Conservation (phyloP, 2,329 filamentous ascomycete species). For the Lanzia echinophila region DNA sequence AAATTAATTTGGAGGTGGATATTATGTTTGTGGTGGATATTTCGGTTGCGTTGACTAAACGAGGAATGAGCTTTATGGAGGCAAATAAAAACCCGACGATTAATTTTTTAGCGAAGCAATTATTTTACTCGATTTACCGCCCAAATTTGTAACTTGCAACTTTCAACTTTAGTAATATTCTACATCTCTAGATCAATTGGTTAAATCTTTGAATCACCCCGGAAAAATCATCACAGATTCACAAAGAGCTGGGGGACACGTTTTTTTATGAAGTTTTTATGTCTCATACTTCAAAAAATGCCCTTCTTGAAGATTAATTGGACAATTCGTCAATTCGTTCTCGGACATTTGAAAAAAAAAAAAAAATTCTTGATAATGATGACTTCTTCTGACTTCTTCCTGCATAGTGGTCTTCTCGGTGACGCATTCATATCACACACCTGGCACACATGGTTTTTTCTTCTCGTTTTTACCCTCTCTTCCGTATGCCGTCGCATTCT, state of each 20-base stretch:
- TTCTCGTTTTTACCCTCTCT: neutral
- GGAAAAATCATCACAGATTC: slow-evolving; percentile 2
- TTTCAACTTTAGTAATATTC: neutral
- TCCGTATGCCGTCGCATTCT: neutral
- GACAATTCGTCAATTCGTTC: slow-evolving; percentile 8
- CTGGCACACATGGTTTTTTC: neutral
- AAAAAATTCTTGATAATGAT: slow-evolving; percentile 4
- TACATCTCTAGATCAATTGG: slow-evolving; percentile 3
- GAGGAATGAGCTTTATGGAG: too few species aligned
- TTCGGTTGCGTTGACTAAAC: too few species aligned
- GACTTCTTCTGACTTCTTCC: neutral
- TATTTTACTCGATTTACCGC: slow-evolving; percentile 9
- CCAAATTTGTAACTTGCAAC: neutral
- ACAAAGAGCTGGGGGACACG: slow-evolving; percentile 1
- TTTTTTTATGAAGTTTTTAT: neutral
- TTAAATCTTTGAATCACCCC: neutral
- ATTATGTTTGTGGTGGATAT: too few species aligned
- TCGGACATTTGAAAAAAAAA: neutral
- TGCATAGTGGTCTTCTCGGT: neutral
- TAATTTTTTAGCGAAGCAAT: slow-evolving; percentile 5
- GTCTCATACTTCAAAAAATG: neutral
- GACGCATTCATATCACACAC: slow-evolving; percentile 5
- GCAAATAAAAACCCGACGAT: too few species aligned
- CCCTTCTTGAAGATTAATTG: slow-evolving; percentile 2
- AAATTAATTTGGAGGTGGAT: too few species aligned